Evolutionary conservation across 225 moss, liverwort and hornwort genomes (phyloP), one percentile per base, ranked within the genome.

Genomic region (Polytrichum commune): DNA sequence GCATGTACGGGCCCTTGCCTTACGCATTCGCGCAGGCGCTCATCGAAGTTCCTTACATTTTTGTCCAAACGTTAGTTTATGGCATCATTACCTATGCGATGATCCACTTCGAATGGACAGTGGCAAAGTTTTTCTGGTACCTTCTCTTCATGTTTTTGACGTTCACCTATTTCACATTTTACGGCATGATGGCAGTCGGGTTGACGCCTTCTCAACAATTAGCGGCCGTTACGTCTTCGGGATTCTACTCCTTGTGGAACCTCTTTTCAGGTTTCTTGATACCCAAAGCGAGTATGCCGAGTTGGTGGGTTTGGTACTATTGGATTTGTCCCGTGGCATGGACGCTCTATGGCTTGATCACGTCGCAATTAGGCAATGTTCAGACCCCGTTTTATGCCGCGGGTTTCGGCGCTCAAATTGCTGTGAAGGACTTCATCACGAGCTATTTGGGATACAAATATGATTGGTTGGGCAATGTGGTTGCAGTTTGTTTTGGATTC

Each of bases 241-340:
- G 78, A 0, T 86, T 81, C 62, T 83, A 83, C 68, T 83, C 76
- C 0, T 60, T 86, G n/a, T 86, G 74, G 83, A 86, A 86, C 25
- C 73, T 83, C 16, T 86, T 86, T 69, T 77, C 78, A 0, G 80
- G 81, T 5, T 86, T 86, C 62, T 54, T 83, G 53, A 83, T 81
- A 54, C 78, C 86, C 1, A 83, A 74, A 30, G 68, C 81, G 27
- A 69, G 76, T 71, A 86, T 86, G 83, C 86, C 86, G 25, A 20
- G 0, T 1, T 86, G 78, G 80, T 86, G 83, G 86, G 25, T 66
- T 27, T 86, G 80, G 78, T 86, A 76, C 53, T 83, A 83, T 22
- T 83, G 83, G 83, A 73, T 86, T 54, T 80, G 78, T 64, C 83
- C 71, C 0, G 66, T 83, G 27, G 78, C 83, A 19, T 86, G 86